phyloP scores from a whole-genome alignment of 257 asterid genomes.

The Craterostigma plantagineum region DNA sequence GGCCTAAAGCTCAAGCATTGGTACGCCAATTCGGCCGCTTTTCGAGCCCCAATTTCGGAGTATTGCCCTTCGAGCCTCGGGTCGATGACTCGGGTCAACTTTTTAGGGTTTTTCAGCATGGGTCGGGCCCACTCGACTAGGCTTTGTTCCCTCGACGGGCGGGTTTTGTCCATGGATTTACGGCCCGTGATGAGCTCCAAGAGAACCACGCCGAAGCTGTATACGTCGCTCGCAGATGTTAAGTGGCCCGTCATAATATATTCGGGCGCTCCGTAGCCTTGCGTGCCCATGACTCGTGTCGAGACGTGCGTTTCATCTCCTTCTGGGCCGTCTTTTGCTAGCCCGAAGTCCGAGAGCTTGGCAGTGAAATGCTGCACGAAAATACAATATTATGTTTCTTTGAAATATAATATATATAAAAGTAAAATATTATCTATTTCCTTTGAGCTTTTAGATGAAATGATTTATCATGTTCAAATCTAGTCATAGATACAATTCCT shows the following conservation, averaged over 20 bases:
- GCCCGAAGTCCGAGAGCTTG: conserved; percentile 82
- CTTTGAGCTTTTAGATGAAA: too few species aligned
- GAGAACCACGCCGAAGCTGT: conserved; percentile 70
- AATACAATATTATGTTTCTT: too few species aligned
- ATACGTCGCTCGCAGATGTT: conserved; percentile 82
- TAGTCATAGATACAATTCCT: too few species aligned
- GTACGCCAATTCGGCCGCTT: conserved; percentile 52
- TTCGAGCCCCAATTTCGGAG: conserved; percentile 48
- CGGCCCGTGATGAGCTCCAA: conserved; percentile 67
- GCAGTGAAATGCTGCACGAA: conserved; percentile 62
- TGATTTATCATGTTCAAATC: too few species aligned
- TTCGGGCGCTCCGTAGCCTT: conserved; percentile 91
- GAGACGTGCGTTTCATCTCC: conserved; percentile 90
- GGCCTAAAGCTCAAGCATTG: conserved; percentile 70
- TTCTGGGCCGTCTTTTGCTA: conserved; percentile 87
- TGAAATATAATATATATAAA: too few species aligned
- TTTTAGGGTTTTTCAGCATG: conserved; percentile 44
- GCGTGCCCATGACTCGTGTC: conserved; percentile 88
- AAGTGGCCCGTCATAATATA: conserved; percentile 83
- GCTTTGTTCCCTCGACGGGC: conserved; percentile 51
- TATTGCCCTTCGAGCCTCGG: conserved; percentile 72
- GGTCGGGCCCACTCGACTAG: conserved; percentile 74
- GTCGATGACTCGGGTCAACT: conserved; percentile 49
- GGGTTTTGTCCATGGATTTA: conserved; percentile 53
- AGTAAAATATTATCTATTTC: too few species aligned